These are phyloP conservation scores for Fusarium dimerum DNA, from an alignment of 2,329 filamentous ascomycete genomes.

Conservation along the genomic window DNA sequence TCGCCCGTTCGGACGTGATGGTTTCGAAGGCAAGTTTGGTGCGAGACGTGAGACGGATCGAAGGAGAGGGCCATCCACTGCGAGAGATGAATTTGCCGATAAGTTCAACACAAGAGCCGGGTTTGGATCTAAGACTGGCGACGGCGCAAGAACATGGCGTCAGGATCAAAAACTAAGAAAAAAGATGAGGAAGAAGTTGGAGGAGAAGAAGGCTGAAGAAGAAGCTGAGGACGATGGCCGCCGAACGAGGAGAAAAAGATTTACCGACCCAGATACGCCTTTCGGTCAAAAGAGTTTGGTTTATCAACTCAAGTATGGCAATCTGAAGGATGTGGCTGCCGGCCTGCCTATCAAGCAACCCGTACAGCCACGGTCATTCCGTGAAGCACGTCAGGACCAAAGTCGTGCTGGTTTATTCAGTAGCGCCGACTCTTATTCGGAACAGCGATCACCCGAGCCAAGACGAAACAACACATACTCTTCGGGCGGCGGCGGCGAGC, in stretches of 20 bases:
- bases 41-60: background rate
- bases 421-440: background rate
- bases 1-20: background rate
- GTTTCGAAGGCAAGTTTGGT: background rate
- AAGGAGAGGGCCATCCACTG: background rate
- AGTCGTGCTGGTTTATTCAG: background rate
- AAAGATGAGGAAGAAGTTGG: conserved; percentile 48
- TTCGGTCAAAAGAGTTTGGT: conserved; percentile 60
- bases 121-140: conserved; percentile 8
- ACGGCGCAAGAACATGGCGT: conserved; percentile 31
- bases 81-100: conserved; percentile 16
- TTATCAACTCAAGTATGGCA: conserved; percentile 53
- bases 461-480: background rate
- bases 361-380: conserved; percentile 26
- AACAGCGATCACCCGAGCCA: background rate
- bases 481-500: background rate
- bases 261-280: conserved; percentile 48
- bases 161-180: conserved; percentile 51
- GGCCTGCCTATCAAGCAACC: conserved; percentile 28
- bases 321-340: conserved; percentile 31
- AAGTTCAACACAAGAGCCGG: conserved; percentile 30
- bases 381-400: conserved; percentile 10
- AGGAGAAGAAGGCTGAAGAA: conserved; percentile 38
- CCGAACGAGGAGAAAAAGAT: conserved; percentile 52
- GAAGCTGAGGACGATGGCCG: conserved; percentile 37